Base-by-base conservation (phyloP, 345 rosid genomes). In the Sisymbrium irio region DNA sequence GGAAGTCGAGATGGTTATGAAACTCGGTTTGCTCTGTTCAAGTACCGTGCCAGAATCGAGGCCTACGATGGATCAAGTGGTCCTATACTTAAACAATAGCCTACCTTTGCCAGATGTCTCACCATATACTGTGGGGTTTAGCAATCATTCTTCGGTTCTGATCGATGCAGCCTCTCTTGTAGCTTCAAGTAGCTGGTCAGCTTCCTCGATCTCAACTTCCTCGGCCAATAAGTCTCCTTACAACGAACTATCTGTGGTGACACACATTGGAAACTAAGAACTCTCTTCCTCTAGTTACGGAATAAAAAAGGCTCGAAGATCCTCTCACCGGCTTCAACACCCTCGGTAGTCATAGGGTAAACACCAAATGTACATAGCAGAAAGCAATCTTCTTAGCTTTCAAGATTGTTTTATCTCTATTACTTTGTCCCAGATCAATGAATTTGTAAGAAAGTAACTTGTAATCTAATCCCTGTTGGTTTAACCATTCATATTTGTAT, bases 51-150 rank as follows among this genome's bases (percentile, higher is more conserved):
- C 84, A 17, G 78, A 62, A 11, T 51, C 67, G 0, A 78, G 83
- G 74, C 91, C 91, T 6, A 76, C 70, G 13, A 84, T 83, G 77
- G 77, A 64, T 37, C 84, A 81, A 80, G 83, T 81, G 68, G 54
- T 73, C 1, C 65, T 42, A 9, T 76, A 75, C 53, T 69, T 82
- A 15, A 78, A 69, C 47, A 63, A 67, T 33, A 75, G 39, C 47
- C 41, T 56, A 5, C 51, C 49, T 10, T 61, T 83, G 71, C 80
- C 80, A 9, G 66, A 83, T 4, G 41, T 78, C 9, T 77, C 76
- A 58, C 51, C 73, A 13, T 32, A 80, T 22, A 39, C 10, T 22
- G 18, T 67, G 7, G 81, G 72, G 6, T 36, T 69, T 5, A 70
- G 75, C 27, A 51, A 12, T 62, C 62, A 18, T 51, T 50, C 75